phyloP scores from a whole-genome alignment of 2,329 filamentous ascomycete species.

The Magnaporthales sp. region DNA sequence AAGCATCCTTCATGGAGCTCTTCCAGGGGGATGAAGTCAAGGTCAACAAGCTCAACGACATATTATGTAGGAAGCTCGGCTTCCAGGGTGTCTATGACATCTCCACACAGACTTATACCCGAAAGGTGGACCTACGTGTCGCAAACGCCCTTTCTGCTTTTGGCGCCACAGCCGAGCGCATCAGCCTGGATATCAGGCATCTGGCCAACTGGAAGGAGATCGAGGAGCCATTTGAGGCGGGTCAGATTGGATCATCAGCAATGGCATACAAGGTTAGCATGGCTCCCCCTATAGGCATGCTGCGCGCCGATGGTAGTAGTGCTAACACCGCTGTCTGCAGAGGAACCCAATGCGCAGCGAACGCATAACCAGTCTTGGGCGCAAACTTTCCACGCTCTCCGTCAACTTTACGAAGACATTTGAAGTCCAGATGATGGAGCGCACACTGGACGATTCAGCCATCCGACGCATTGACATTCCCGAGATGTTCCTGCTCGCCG shows the following conservation, averaged over 20 bases:
- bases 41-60: constrained; percentile 44
- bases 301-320: neutral
- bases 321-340: constrained; percentile 12
- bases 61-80: constrained; percentile 46
- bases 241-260: constrained; percentile 64
- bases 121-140: constrained; percentile 77
- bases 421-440: constrained; percentile 63
- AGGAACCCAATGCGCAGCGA: constrained; percentile 34
- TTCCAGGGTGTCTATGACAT: constrained; percentile 48
- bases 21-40: constrained; percentile 40
- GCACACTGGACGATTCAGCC: constrained; percentile 69
- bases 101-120: constrained; percentile 51
- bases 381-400: constrained; percentile 20
- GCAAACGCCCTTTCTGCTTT: constrained; percentile 72
- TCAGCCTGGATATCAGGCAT: constrained; percentile 57
- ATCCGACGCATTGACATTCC: constrained; percentile 60
- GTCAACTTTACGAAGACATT: constrained; percentile 55
- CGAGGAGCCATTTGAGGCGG: constrained; percentile 74
- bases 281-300: neutral
- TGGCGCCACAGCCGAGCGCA: constrained; percentile 66
- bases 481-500: constrained; percentile 58
- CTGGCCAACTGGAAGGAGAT: constrained; percentile 72
- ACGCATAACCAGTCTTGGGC: constrained; percentile 34
- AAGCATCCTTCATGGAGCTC: constrained; percentile 50
- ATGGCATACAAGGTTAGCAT: constrained; percentile 38